These are phyloP conservation scores for Syzygium oleosum DNA, from an alignment of 345 rosid genomes.

Conservation along the genomic window DNA sequence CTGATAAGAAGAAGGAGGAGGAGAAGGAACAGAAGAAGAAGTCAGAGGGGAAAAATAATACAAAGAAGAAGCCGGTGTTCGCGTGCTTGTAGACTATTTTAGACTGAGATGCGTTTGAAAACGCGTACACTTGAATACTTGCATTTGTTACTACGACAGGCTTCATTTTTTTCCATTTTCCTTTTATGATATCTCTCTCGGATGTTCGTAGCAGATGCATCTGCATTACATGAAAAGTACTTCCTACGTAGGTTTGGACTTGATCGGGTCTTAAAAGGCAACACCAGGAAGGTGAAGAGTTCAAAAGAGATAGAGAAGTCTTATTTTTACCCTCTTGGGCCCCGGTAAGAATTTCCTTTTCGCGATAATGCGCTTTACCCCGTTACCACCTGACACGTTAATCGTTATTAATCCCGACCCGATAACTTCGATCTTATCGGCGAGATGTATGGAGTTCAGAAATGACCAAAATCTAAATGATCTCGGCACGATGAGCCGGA, in stretches of 20 bases:
- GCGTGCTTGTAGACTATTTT: background rate
- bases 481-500: background rate
- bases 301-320: background rate
- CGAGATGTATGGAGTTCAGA: fast-evolving
- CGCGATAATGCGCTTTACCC: background rate
- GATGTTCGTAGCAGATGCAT: background rate
- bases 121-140: background rate
- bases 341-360: background rate
- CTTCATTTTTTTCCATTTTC: background rate
- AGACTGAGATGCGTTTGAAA: conserved; percentile 6
- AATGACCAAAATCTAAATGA: background rate
- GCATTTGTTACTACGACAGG: background rate
- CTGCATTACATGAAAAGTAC: background rate
- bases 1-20: background rate
- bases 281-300: background rate
- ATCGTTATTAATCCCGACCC: background rate
- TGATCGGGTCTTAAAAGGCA: background rate
- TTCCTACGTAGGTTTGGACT: background rate
- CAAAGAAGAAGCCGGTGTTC: background rate
- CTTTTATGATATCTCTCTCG: background rate
- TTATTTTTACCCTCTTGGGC: background rate
- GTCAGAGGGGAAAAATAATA: background rate
- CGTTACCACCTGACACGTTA: fast-evolving
- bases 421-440: background rate
- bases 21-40: background rate